phyloP scores from a whole-genome alignment of 2,329 filamentous ascomycete genomes.

The Aureobasidium sp. region DNA sequence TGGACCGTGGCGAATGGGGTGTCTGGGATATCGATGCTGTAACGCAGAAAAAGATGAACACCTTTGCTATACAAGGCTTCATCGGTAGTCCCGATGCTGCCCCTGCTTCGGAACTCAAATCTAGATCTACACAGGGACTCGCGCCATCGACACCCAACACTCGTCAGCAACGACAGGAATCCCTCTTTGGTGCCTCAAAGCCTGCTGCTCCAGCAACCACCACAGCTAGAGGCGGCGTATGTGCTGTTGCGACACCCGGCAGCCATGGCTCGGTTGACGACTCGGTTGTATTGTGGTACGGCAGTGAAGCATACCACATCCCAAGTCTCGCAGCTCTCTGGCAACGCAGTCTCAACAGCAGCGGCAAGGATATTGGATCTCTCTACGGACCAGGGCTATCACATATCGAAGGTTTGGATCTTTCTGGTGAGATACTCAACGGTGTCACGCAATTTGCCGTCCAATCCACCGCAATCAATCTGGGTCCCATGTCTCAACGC shows the following conservation, averaged over 20 bases:
- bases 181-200: constrained; percentile 37
- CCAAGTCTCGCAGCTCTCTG: constrained; percentile 40
- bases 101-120: constrained; percentile 23
- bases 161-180: constrained; percentile 38
- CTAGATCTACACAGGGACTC: constrained; percentile 31
- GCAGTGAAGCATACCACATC: constrained; percentile 38
- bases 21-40: constrained; percentile 40
- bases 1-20: constrained; percentile 47
- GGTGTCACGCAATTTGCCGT: constrained; percentile 39
- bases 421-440: constrained; percentile 38
- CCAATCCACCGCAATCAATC: constrained; percentile 23
- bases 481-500: constrained; percentile 35
- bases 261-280: constrained; percentile 35
- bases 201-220: constrained; percentile 26
- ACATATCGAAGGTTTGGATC: constrained; percentile 35
- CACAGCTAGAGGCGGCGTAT: constrained; percentile 36
- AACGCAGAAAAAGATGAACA: constrained; percentile 20
- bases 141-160: constrained; percentile 48
- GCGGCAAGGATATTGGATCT: constrained; percentile 29
- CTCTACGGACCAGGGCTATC: constrained; percentile 36
- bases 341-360: constrained; percentile 32
- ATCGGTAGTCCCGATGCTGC: constrained; percentile 22
- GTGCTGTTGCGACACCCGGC: constrained; percentile 29
- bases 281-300: constrained; percentile 42
- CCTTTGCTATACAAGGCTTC: constrained; percentile 27